Evolutionary conservation across 352 stramenopile species (phyloP), one percentile per base, ranked within the genome.

Genomic region (Pythium aquatile): DNA sequence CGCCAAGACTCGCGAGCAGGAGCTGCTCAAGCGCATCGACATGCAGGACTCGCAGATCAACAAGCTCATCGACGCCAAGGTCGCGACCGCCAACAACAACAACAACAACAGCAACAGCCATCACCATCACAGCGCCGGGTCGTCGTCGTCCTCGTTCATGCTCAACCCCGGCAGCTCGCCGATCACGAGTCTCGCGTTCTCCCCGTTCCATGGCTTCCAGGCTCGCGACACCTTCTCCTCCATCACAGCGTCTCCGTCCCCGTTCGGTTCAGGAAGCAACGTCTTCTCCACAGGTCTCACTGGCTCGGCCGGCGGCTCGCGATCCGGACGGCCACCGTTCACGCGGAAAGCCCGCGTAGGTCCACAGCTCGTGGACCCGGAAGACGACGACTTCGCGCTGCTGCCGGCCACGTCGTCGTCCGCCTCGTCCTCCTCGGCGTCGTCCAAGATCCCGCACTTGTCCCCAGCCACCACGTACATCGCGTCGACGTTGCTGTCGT

Each of bases 341-440:
- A 57, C 8, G 13, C 56, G 65, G 4, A 65, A 62, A 17, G 63
- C 53, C 3, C 70, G 70, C 51, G 58, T 74, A 0, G 70, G 70
- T 10, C 70, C 70, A 26, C 55, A 68, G 1, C 49, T 76, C 44
- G 65, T 76, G 10, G 70, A 76, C 54, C 70, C 66, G 13, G 44
- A 65, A 20, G 47, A 56, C 47, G 65, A 60, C 16, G 63, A 67
- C 51, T 13, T 37, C 14, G 35, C 58, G 11, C 33, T 61, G 37
- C 47, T 58, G 20, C 54, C 60, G 24, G 42, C 42, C 24, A 55
- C 44, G 44, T 51, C 44, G n/a, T 28, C 44, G 5, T 51, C 44
- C 44, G 20, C 44, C 3, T 9, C 44, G 7, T 17, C 6, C 11
- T 51, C 44, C n/a, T 51, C 44, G 6, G 8, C 3, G 35, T 42